phyloP scores from a whole-genome alignment of 1,284 basidiomycete genomes.

The Pseudozyma pruni region DNA sequence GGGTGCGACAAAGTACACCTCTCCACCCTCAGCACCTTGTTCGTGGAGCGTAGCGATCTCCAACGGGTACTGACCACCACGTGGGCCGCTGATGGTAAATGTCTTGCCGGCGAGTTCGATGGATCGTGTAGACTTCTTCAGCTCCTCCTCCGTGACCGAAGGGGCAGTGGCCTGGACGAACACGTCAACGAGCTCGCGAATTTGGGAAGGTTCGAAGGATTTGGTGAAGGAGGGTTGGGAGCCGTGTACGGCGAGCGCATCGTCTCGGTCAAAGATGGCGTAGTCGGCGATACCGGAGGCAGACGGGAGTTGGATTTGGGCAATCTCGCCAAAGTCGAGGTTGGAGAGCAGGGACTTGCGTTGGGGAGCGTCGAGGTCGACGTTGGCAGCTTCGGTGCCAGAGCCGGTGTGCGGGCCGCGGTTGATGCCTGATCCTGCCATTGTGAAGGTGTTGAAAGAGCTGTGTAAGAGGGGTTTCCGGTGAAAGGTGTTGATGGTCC shows the following conservation, averaged over 20 bases:
- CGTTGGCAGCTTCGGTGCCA: conserved; percentile 24
- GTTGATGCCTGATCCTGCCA: conserved; percentile 36
- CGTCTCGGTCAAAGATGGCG: conserved; percentile 39
- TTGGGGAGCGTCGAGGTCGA: conserved; percentile 29
- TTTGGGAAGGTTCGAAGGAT: conserved; percentile 8
- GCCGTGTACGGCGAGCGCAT: conserved; percentile 26
- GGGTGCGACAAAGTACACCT: conserved; percentile 36
- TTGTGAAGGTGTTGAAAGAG: conserved; percentile 6
- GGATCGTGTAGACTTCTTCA: conserved; percentile 5
- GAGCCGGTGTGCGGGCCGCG: conserved; percentile 39
- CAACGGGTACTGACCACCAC: conserved; percentile 34
- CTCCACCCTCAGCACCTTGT: conserved; percentile 3
- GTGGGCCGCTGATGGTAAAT: conserved; percentile 32
- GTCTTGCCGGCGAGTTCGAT: conserved; percentile 20
- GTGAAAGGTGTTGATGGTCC: not conserved
- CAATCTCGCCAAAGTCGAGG: conserved; percentile 35
- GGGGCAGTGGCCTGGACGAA: conserved; percentile 36
- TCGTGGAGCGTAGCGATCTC: conserved; percentile 38
- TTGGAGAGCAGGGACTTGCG: conserved; percentile 27
- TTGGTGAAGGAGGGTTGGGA: conserved; percentile 30
- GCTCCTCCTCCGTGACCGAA: conserved; percentile 14
- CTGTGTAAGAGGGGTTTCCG: not conserved
- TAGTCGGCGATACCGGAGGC: conserved; percentile 39
- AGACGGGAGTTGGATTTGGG: conserved; percentile 27
- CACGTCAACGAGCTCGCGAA: conserved; percentile 34